Conservation (phyloP, 768 basidiomycete species). For the Mycena rosella region DNA sequence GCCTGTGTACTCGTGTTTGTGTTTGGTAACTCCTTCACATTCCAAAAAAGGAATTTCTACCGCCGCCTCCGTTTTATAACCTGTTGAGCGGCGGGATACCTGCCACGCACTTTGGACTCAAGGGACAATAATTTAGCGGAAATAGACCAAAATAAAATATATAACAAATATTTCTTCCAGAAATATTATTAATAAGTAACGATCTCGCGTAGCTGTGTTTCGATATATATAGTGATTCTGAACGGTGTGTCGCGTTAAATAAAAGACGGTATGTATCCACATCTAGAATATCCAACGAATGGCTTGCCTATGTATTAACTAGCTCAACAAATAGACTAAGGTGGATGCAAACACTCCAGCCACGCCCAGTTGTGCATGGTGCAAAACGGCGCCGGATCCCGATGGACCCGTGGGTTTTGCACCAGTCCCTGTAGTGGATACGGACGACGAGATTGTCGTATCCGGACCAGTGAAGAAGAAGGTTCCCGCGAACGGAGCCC, state of each 20-base stretch:
- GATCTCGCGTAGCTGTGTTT: too few species aligned
- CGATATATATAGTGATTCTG: neutral
- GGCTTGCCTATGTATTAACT: neutral
- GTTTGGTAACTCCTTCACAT: neutral
- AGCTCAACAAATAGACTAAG: neutral
- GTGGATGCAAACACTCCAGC: neutral
- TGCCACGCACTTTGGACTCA: too few species aligned
- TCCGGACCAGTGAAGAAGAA: conserved; percentile 57
- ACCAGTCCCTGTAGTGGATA: neutral
- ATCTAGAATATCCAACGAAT: too few species aligned
- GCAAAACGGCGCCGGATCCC: neutral
- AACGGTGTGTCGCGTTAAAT: too few species aligned
- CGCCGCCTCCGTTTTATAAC: too few species aligned
- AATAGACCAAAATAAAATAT: too few species aligned
- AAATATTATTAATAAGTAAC: too few species aligned
- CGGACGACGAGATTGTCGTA: conserved; percentile 28
- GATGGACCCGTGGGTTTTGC: neutral
- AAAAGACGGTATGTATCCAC: too few species aligned
- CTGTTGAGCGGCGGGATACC: too few species aligned
- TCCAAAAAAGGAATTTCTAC: conserved; percentile 12
- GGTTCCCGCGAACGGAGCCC: conserved; percentile 55
- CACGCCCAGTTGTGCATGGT: neutral
- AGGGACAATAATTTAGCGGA: too few species aligned
- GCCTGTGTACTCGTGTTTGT: too few species aligned
- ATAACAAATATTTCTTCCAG: too few species aligned